A percentile compares a stretch with the other conserved stretches of the same genome.
Conservation (phyloP, 2,329 filamentous ascomycete genomes). For the Fusarium drepaniforme region DNA sequence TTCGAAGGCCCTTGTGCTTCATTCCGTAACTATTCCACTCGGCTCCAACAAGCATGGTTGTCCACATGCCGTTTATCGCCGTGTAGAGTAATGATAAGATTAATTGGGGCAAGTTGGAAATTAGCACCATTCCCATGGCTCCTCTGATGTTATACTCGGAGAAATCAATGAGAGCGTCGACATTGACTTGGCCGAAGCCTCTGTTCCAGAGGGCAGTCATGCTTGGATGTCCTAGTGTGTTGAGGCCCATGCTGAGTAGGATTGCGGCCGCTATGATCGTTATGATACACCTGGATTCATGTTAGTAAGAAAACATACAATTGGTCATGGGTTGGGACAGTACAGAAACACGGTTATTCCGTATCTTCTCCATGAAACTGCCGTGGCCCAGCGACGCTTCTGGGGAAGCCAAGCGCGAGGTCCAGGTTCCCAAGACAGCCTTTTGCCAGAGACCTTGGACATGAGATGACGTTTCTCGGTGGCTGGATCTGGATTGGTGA, state of each 20-base stretch:
- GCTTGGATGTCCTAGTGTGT: neutral
- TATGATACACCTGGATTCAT: neutral
- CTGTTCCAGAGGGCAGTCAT: neutral
- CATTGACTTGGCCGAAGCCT: neutral
- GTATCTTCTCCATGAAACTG: neutral
- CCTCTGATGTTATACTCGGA: neutral
- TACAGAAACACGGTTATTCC: neutral
- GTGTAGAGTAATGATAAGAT: neutral
- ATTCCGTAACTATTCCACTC: slow-evolving; percentile 10
- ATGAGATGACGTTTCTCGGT: neutral
- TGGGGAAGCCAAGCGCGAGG: neutral
- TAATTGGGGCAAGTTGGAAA: neutral
- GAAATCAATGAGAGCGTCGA: neutral
- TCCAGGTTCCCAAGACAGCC: neutral
- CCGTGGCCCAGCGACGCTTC: neutral
- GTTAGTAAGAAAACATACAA: neutral
- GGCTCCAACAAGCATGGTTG: neutral
- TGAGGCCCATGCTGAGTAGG: neutral
- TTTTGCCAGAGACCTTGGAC: neutral
- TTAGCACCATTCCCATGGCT: neutral
- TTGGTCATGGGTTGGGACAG: neutral
- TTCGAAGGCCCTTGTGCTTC: neutral
- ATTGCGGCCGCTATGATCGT: neutral
- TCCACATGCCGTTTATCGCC: slow-evolving; percentile 5
- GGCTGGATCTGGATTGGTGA: neutral